These are phyloP conservation scores for Echites panduratus DNA, from an alignment of 257 asterid genomes.

Conservation along the genomic window DNA sequence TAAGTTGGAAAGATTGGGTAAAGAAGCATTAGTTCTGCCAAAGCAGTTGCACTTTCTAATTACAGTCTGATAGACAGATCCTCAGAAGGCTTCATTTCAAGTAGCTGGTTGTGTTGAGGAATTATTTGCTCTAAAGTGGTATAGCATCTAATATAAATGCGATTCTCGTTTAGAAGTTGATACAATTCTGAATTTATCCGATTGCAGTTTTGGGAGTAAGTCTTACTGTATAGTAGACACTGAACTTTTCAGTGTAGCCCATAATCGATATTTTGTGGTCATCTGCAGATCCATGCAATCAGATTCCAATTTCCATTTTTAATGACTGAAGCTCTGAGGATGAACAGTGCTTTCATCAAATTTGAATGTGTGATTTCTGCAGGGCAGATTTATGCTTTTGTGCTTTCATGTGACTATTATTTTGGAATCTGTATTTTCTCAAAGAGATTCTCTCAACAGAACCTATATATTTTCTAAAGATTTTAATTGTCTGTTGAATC, in stretches of 20 bases:
- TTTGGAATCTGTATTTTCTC: constrained; percentile 13
- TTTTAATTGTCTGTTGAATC: constrained; percentile 3
- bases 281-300: background rate
- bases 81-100: background rate
- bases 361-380: background rate
- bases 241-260: background rate
- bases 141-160: background rate
- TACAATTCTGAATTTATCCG: background rate
- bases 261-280: background rate
- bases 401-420: background rate
- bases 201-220: background rate
- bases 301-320: background rate
- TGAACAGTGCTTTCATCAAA: background rate
- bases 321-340: background rate
- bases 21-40: background rate
- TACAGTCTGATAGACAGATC: background rate
- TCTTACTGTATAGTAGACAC: background rate
- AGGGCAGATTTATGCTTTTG: background rate
- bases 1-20: background rate
- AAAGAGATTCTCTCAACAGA: background rate
- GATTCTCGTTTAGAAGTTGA: background rate
- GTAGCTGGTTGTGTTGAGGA: too few species aligned
- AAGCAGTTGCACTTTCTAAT: background rate
- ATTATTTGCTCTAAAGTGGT: background rate
- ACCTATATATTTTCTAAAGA: background rate